Base-by-base conservation (phyloP, 495 filamentous ascomycete species). In the Tuber borchii region DNA sequence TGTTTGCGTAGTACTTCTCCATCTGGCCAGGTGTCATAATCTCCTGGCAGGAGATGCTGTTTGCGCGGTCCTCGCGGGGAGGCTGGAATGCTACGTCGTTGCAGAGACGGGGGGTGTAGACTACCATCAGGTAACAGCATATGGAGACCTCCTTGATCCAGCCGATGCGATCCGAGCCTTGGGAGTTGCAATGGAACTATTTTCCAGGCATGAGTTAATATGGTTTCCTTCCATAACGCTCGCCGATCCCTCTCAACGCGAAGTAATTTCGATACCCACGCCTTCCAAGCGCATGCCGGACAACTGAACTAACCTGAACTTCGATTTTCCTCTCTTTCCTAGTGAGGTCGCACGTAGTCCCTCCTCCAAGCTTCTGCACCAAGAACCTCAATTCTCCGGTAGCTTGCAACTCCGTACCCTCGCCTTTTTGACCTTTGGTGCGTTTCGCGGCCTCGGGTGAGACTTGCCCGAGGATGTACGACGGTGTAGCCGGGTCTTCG, bases 91-190 rank as follows among this genome's bases (percentile, higher is more conserved):
- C 94, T 37, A 94, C 90, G 78, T 99, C 95, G 82, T 92, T 91
- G 84, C 95, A 99, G 69, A 99, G 89, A 2, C 95, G 89, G 4
- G 95, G 93, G 0, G 95, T 99, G 82, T 97, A 92, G 72, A 99
- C 90, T 1, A 97, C 89, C 93, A 99, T 97, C 65, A 97, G 85
- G 78, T 99, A 99, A 37, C 93, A 91, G 85, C 95, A 99, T 14
- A 93, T 97, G 14, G 91, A 91, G 7, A 97, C 87, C 83, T 99
- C 95, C 82, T 99, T 99, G 85, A 99, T 96, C 88, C 92, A 94
- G 69, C 90, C 92, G 77, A 98, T 97, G 12, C 91, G 90, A 83
- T 97, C 95, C 31, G 88, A 85, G 9, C 87, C 89, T 77, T 92
- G 90, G 1, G 94, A 92, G 79, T 93, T 90, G 86, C 95, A 99